Conservation (phyloP, 495 filamentous ascomycete species). For the Aspergillus nanangensis region DNA sequence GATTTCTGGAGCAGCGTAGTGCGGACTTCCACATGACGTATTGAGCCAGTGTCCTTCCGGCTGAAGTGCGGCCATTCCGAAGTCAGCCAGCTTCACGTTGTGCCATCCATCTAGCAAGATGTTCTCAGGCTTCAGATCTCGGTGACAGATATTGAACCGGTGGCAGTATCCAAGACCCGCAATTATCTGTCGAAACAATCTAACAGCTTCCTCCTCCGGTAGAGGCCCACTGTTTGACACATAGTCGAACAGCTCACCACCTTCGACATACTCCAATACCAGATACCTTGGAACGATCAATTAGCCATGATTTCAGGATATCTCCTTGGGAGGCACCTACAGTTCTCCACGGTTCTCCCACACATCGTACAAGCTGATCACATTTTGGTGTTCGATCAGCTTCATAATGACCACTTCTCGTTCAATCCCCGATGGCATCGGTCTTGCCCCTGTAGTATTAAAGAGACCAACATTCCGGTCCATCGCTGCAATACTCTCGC, state of each 20-base stretch:
- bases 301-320: not conserved
- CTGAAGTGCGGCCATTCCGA: constrained; percentile 94
- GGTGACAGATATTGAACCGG: constrained; percentile 88
- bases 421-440: constrained; percentile 83
- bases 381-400: constrained; percentile 86
- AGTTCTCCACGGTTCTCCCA: constrained; percentile 95
- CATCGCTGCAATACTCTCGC: constrained; percentile 71
- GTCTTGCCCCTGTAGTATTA: constrained; percentile 40
- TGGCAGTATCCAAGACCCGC: constrained; percentile 90
- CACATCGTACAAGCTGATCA: constrained; percentile 87
- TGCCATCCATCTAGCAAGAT: constrained; percentile 71
- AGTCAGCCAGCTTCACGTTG: constrained; percentile 90
- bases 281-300: constrained; percentile 61
- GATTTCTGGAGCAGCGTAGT: constrained; percentile 93
- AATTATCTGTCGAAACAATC: constrained; percentile 87
- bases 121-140: constrained; percentile 96
- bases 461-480: constrained; percentile 49
- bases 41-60: constrained; percentile 69
- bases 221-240: constrained; percentile 65
- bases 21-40: constrained; percentile 92
- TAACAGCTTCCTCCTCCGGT: constrained; percentile 72
- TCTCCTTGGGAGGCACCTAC: constrained; percentile 47
- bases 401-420: constrained; percentile 95
- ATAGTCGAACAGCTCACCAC: constrained; percentile 85
- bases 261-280: constrained; percentile 91